Evolutionary conservation across 371 early-diverging fungal species (phyloP).

Genomic region (Massospora cicadina): DNA sequence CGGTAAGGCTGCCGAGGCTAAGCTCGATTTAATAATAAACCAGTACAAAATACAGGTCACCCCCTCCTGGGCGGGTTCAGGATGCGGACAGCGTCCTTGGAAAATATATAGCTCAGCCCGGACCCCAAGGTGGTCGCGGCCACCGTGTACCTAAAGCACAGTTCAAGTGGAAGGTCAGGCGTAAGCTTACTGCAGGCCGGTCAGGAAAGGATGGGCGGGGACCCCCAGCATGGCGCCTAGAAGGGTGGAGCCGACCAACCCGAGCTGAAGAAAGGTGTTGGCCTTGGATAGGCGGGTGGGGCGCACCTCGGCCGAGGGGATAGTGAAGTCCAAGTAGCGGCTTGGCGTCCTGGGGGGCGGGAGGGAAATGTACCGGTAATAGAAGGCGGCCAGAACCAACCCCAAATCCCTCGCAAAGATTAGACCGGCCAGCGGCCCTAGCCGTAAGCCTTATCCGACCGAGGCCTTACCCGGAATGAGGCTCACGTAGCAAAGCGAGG

Average conservation of each 20-base stretch:
- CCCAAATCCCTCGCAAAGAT: conserved; percentile 80
- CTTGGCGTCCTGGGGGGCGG: conserved; percentile 73
- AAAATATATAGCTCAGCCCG: conserved; percentile 55
- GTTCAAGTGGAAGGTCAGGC: background rate
- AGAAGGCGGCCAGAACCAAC: conserved; percentile 56
- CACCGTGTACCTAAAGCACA: conserved; percentile 30
- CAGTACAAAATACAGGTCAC: too few relatives aligned
- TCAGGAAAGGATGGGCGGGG: conserved; percentile 14
- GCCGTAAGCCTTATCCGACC: background rate
- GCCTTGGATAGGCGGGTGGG: conserved; percentile 80
- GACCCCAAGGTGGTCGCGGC: conserved; percentile 69
- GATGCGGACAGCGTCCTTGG: conserved; percentile 55
- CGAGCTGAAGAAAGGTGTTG: conserved; percentile 80
- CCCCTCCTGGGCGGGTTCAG: conserved; percentile 24
- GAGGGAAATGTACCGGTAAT: conserved; percentile 71
- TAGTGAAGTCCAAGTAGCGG: conserved; percentile 75
- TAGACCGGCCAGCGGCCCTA: conserved; percentile 55
- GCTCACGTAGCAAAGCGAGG: conserved; percentile 52
- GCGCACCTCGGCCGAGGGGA: conserved; percentile 78
- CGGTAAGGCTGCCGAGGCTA: too few relatives aligned
- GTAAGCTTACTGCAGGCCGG: conserved; percentile 20
- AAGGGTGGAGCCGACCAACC: conserved; percentile 49
- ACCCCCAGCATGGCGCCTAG: conserved; percentile 37
- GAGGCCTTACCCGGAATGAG: conserved; percentile 51
- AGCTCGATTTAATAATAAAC: too few relatives aligned